Conservation (phyloP, 192 early-diverging fungal species). For the Allomyces macrogynus region DNA sequence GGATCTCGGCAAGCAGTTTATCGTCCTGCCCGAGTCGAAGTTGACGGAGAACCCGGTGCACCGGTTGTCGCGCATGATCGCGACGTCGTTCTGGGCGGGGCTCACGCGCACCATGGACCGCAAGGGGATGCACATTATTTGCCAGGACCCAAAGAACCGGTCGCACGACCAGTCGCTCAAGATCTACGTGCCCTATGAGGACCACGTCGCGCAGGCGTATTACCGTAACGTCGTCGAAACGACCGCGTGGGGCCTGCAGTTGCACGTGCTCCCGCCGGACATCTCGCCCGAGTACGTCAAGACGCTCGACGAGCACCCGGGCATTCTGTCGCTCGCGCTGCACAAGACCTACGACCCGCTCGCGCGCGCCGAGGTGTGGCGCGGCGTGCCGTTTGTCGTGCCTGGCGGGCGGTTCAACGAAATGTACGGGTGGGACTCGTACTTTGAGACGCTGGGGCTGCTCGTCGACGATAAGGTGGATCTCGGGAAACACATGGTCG, state of each 20-base stretch:
- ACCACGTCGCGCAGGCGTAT: conserved; percentile 54
- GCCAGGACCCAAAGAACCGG: conserved; percentile 78
- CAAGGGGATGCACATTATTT: conserved; percentile 74
- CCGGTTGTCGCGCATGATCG: conserved; percentile 72
- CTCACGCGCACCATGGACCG: conserved; percentile 69
- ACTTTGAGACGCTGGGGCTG: conserved; percentile 81
- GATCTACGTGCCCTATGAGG: conserved; percentile 79
- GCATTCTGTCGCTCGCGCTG: conserved; percentile 71
- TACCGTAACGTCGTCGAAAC: conserved; percentile 45
- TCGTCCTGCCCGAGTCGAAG: conserved; percentile 72
- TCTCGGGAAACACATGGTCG: conserved; percentile 84
- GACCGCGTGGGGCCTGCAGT: conserved; percentile 47
- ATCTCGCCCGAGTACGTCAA: conserved; percentile 84
- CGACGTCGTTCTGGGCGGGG: conserved; percentile 87
- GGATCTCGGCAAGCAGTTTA: conserved; percentile 65
- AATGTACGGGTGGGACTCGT: conserved; percentile 98
- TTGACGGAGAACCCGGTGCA: conserved; percentile 89
- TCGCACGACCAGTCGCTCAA: conserved; percentile 52
- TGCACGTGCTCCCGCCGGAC: conserved; percentile 59
- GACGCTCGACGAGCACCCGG: conserved; percentile 67
- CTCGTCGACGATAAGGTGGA: conserved; percentile 65
- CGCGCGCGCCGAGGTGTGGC: conserved; percentile 8
- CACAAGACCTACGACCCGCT: conserved; percentile 4
- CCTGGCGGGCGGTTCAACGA: conserved; percentile 98
- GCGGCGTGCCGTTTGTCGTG: conserved; percentile 84